phyloP scores from a whole-genome alignment of 2,329 filamentous ascomycete genomes.

The Trichocomaceae sp. region DNA sequence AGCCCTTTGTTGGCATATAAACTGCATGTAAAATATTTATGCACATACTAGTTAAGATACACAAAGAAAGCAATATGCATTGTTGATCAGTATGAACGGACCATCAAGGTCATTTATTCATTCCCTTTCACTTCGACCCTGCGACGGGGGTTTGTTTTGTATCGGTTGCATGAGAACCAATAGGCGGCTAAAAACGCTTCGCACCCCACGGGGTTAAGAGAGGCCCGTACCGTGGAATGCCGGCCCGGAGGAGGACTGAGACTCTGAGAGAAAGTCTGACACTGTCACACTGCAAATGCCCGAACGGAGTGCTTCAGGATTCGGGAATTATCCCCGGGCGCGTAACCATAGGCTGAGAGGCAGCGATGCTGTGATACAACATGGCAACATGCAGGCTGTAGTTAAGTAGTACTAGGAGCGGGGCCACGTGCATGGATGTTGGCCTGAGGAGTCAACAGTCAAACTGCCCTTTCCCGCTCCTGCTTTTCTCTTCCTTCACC shows the following conservation, averaged over 20 bases:
- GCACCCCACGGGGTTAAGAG: constrained; percentile 13
- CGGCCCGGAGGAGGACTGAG: background rate
- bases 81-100: background rate
- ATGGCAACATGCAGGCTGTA: background rate
- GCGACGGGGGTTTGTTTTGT: no score
- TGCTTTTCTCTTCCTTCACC: background rate
- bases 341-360: background rate
- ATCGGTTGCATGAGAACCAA: background rate
- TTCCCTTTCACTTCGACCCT: background rate
- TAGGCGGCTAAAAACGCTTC: constrained; percentile 1
- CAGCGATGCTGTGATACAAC: no score
- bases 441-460: constrained; percentile 12
- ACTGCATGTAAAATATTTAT: background rate
- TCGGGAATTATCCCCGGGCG: background rate
- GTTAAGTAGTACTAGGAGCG: no score
- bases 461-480: background rate
- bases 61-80: background rate
- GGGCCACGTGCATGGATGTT: constrained; percentile 26
- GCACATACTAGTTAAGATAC: background rate
- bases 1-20: background rate
- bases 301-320: background rate
- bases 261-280: no score
- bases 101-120: background rate
- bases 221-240: constrained; percentile 12
- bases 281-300: no score